These are phyloP conservation scores for Aureobasidium sp. DNA, from an alignment of 2,329 filamentous ascomycete genomes.

Conservation along the genomic window DNA sequence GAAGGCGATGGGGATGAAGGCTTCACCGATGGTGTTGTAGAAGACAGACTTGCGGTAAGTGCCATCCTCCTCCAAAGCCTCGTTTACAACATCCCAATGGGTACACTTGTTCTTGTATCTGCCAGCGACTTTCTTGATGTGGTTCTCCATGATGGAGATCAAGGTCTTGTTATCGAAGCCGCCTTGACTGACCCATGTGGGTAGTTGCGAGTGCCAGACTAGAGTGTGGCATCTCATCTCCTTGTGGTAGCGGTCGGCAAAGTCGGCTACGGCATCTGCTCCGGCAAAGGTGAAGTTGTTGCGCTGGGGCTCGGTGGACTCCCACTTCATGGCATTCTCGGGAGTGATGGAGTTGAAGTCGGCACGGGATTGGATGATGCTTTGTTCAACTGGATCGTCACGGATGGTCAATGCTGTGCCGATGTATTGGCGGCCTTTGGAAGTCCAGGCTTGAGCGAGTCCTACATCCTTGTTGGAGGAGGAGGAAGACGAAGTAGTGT, in stretches of 20 bases:
- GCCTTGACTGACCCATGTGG: slow-evolving; percentile 41
- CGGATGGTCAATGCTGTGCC: slow-evolving; percentile 41
- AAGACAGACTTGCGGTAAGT: slow-evolving; percentile 31
- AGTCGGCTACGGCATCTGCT: slow-evolving; percentile 40
- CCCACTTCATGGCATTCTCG: slow-evolving; percentile 46
- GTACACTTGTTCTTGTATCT: slow-evolving; percentile 44
- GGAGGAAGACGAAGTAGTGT: neutral
- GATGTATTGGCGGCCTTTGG: slow-evolving; percentile 36
- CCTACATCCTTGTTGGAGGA: neutral
- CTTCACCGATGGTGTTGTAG: slow-evolving; percentile 33
- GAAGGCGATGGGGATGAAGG: slow-evolving; percentile 33
- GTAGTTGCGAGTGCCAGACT: slow-evolving; percentile 48
- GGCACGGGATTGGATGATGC: slow-evolving; percentile 1
- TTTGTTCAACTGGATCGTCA: slow-evolving; percentile 26
- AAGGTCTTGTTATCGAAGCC: slow-evolving; percentile 44
- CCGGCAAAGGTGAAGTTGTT: slow-evolving; percentile 38
- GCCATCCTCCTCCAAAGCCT: slow-evolving; percentile 33
- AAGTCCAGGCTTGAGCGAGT: slow-evolving; percentile 18
- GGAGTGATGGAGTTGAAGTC: slow-evolving; percentile 41
- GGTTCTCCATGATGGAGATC: slow-evolving; percentile 45
- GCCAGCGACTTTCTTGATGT: slow-evolving; percentile 43
- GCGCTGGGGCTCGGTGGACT: slow-evolving; percentile 40
- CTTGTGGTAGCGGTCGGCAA: slow-evolving; percentile 40
- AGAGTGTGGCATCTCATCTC: slow-evolving; percentile 45
- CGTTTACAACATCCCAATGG: slow-evolving; percentile 46